Conservation (phyloP, 148 eudicot species). For the Polygonum aviculare region DNA sequence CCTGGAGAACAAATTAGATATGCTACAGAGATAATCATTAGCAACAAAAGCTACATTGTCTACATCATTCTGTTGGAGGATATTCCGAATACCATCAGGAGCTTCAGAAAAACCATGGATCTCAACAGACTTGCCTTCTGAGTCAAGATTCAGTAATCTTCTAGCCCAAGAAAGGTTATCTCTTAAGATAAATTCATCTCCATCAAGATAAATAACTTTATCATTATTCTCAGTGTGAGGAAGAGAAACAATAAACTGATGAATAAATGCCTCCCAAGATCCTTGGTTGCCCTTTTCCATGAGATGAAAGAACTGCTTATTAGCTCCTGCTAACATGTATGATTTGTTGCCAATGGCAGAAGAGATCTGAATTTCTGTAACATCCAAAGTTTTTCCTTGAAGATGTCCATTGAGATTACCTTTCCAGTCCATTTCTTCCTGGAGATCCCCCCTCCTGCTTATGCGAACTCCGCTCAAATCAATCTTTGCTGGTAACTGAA, state of each 20-base stretch:
- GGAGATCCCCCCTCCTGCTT: not conserved
- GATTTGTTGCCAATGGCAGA: not conserved
- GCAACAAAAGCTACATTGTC: conserved; percentile 13
- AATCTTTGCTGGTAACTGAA: not conserved
- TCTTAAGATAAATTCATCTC: conserved; percentile 20
- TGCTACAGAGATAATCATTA: conserved; percentile 4
- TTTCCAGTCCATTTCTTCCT: not conserved
- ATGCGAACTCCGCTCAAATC: not conserved
- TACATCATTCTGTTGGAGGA: not conserved
- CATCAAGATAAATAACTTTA: not conserved
- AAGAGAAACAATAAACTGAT: conserved; percentile 19
- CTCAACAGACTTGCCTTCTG: not conserved
- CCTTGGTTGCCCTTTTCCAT: conserved; percentile 3
- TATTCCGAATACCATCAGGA: not conserved
- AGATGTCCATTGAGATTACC: not conserved
- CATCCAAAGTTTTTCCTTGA: not conserved
- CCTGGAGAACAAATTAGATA: conserved; percentile 13
- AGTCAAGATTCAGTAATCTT: conserved; percentile 9
- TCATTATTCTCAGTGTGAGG: conserved; percentile 10
- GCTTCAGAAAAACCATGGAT: not conserved
- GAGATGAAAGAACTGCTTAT: conserved; percentile 12
- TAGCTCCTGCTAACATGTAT: not conserved
- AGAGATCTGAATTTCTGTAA: not conserved
- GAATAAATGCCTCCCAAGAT: conserved; percentile 8
- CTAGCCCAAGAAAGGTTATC: conserved; percentile 11